Conservation (phyloP, 805 yeast genomes). For the Starmera caribaea region DNA sequence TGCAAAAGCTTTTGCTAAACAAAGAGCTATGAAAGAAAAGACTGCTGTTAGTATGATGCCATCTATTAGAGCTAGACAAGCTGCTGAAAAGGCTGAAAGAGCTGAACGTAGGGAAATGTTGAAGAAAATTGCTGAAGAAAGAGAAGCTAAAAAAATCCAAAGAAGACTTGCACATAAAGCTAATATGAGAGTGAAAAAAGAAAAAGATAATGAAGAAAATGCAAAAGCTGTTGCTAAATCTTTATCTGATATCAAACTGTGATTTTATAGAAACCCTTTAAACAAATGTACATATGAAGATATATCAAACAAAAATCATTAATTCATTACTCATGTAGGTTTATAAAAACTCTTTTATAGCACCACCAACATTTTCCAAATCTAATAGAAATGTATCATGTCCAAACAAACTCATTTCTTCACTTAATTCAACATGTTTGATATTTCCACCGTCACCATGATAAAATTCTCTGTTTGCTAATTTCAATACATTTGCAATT, state of each 20-base stretch:
- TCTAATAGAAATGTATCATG: conserved; percentile 87
- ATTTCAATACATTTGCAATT: conserved; percentile 48
- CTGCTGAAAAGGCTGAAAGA: conserved; percentile 3
- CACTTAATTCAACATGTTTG: conserved; percentile 64
- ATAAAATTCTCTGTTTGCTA: conserved; percentile 16
- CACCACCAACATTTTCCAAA: conserved; percentile 69
- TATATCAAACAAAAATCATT: background rate
- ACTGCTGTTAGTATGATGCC: conserved; percentile 20
- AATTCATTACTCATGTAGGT: background rate
- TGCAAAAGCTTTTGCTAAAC: too few relatives aligned
- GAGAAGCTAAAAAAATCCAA: too few relatives aligned
- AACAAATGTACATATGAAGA: background rate
- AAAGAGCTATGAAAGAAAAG: conserved; percentile 25
- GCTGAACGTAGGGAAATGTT: too few relatives aligned
- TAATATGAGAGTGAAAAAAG: too few relatives aligned
- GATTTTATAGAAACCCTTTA: background rate
- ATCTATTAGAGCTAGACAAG: conserved; percentile 12
- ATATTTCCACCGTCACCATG: conserved; percentile 32
- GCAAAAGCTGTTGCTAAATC: too few relatives aligned
- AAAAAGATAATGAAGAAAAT: too few relatives aligned
- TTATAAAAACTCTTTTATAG: conserved; percentile 55
- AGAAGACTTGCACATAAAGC: too few relatives aligned
- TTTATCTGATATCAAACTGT: background rate
- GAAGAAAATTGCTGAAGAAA: too few relatives aligned
- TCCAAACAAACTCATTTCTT: conserved; percentile 73